These are phyloP conservation scores for Penicillium samsonianum DNA, from an alignment of 495 filamentous ascomycete species.

Conservation along the genomic window DNA sequence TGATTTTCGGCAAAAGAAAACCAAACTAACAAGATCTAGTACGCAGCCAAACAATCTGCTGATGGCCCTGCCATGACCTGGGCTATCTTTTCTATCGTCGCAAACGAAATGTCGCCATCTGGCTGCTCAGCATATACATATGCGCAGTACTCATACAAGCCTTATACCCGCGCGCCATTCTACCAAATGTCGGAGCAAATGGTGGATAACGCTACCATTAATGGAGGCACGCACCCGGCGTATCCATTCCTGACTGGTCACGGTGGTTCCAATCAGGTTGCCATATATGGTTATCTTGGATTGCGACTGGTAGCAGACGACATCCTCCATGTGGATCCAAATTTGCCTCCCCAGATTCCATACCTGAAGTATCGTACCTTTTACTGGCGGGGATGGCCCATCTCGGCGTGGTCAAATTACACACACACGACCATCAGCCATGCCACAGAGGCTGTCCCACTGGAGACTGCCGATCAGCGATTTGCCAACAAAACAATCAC, in stretches of 20 bases:
- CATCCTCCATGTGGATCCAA: constrained; percentile 56
- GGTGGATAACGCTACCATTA: constrained; percentile 60
- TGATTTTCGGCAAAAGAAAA: not conserved
- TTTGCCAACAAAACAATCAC: constrained; percentile 54
- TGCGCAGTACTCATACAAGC: constrained; percentile 59
- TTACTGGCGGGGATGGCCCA: constrained; percentile 68
- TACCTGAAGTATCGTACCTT: constrained; percentile 64
- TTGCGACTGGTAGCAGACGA: constrained; percentile 56
- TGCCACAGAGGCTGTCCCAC: constrained; percentile 29
- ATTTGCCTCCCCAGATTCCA: constrained; percentile 62
- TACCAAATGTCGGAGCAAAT: constrained; percentile 68
- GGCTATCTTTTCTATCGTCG: constrained; percentile 63
- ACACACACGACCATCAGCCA: constrained; percentile 66
- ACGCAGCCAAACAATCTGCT: constrained; percentile 62
- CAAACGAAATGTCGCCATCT: constrained; percentile 57
- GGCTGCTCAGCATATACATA: constrained; percentile 67
- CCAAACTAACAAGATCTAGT: constrained; percentile 32
- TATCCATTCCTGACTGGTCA: constrained; percentile 69
- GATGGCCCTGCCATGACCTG: constrained; percentile 70
- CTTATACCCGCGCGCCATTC: constrained; percentile 52
- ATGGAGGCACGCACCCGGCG: constrained; percentile 67
- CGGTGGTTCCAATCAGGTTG: constrained; percentile 63
- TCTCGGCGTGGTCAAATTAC: constrained; percentile 61
- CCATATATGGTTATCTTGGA: constrained; percentile 62
- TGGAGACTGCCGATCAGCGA: constrained; percentile 45